Evolutionary conservation across 345 rosid genomes (phyloP).

Genomic region (Salix suchowensis): DNA sequence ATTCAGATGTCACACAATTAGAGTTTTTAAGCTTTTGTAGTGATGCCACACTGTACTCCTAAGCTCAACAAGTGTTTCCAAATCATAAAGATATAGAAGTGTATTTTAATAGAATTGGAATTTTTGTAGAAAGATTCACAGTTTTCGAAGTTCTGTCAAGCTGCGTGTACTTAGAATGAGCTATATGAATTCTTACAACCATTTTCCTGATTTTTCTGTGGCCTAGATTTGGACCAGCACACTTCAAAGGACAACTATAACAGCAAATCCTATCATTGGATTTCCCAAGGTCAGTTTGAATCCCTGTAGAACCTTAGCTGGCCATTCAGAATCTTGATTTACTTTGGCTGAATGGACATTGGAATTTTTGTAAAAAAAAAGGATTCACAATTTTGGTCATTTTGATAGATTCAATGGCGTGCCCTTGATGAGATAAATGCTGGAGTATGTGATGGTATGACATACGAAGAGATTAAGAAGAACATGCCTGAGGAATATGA

Average conservation of each 20-base stretch:
- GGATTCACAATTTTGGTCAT: background rate
- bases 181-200: background rate
- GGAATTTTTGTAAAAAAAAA: background rate
- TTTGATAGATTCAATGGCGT: conserved; percentile 94
- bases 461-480: conserved; percentile 84
- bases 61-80: background rate
- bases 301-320: background rate
- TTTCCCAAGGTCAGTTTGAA: conserved; percentile 78
- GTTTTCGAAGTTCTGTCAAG: background rate
- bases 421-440: conserved; percentile 98
- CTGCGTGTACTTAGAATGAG: background rate
- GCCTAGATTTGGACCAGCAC: conserved; percentile 98
- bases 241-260: conserved; percentile 80
- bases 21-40: background rate
- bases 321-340: background rate
- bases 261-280: conserved; percentile 83
- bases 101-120: too few relatives aligned
- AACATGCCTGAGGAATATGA: conserved; percentile 97
- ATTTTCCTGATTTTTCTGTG: background rate
- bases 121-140: too few relatives aligned
- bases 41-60: background rate
- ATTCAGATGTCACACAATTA: background rate
- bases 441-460: conserved; percentile 99
- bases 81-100: background rate
- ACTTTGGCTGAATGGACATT: background rate